A percentile compares a stretch with the other conserved stretches of the same genome.
phyloP scores from a whole-genome alignment of 2,329 filamentous ascomycete species.

The Trichothecium roseum region DNA sequence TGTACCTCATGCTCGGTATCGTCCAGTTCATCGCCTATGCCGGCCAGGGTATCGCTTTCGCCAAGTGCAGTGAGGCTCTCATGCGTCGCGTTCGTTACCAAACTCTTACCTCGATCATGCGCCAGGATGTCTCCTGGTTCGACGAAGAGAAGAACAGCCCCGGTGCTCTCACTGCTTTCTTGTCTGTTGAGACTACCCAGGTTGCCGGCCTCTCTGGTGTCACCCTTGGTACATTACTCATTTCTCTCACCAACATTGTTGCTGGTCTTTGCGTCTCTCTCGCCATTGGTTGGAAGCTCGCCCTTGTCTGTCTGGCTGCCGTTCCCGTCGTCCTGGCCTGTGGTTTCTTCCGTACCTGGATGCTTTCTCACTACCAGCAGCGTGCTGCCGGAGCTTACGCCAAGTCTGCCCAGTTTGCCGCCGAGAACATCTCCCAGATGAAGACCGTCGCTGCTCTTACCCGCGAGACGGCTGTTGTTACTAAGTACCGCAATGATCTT shows the following conservation, averaged over 20 bases:
- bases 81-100: conserved; percentile 72
- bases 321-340: conserved; percentile 69
- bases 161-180: conserved; percentile 77
- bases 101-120: conserved; percentile 78
- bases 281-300: conserved; percentile 80
- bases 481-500: conserved; percentile 58
- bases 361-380: conserved; percentile 68
- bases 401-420: conserved; percentile 74
- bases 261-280: conserved; percentile 60
- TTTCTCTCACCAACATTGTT: conserved; percentile 69
- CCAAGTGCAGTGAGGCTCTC: conserved; percentile 75
- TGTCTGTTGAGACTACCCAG: conserved; percentile 83
- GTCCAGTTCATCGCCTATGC: conserved; percentile 61
- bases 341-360: conserved; percentile 78
- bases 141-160: conserved; percentile 82
- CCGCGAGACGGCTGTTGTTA: conserved; percentile 70
- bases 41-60: conserved; percentile 65
- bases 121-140: conserved; percentile 89
- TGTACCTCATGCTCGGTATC: conserved; percentile 78
- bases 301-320: conserved; percentile 69
- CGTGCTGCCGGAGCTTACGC: conserved; percentile 74
- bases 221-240: conserved; percentile 77
- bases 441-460: conserved; percentile 88
- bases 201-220: conserved; percentile 79
- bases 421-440: conserved; percentile 87